These are phyloP conservation scores for Begonia loranthoides DNA, from an alignment of 306 rosid species.

Conservation along the genomic window DNA sequence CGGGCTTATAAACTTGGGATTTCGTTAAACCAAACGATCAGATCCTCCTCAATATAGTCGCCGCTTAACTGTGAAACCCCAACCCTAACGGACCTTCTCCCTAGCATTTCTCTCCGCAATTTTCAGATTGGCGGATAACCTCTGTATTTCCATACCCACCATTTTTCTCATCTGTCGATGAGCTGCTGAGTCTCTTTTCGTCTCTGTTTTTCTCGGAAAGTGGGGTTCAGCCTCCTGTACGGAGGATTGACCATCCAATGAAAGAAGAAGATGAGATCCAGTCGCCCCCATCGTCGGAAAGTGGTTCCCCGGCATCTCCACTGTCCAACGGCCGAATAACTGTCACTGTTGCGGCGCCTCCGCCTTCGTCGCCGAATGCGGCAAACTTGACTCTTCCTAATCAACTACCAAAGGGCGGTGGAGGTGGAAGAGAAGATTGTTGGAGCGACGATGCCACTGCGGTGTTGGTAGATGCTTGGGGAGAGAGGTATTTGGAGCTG, in stretches of 20 bases:
- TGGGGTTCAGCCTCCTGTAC: too few species aligned
- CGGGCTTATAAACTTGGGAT: slow-evolving; percentile 8
- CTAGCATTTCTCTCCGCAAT: slow-evolving; percentile 5
- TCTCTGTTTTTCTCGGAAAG: too few species aligned
- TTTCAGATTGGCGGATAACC: slow-evolving; percentile 17
- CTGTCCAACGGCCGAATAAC: slow-evolving; percentile 48
- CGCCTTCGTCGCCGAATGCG: slow-evolving; percentile 15
- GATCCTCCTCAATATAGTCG: slow-evolving; percentile 1
- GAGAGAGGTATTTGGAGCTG: slow-evolving; percentile 84
- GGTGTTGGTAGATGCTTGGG: slow-evolving; percentile 96
- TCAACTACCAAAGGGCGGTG: slow-evolving; percentile 30
- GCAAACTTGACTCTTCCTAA: slow-evolving; percentile 58
- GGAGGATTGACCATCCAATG: slow-evolving; percentile 14
- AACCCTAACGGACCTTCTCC: slow-evolving; percentile 13
- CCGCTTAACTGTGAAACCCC: slow-evolving; percentile 44
- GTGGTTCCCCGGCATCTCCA: slow-evolving; percentile 59
- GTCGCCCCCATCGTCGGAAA: slow-evolving; percentile 44
- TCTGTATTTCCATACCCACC: background rate
- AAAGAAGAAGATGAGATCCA: slow-evolving; percentile 88
- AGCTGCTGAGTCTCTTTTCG: too few species aligned
- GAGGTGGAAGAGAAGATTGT: slow-evolving; percentile 80
- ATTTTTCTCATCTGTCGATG: too few species aligned
- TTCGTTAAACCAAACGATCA: background rate
- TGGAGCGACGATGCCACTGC: slow-evolving; percentile 96
- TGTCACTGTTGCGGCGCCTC: slow-evolving; percentile 69